Conservation (phyloP, 2,329 filamentous ascomycete genomes). For the Emericellopsis cladophorae region DNA sequence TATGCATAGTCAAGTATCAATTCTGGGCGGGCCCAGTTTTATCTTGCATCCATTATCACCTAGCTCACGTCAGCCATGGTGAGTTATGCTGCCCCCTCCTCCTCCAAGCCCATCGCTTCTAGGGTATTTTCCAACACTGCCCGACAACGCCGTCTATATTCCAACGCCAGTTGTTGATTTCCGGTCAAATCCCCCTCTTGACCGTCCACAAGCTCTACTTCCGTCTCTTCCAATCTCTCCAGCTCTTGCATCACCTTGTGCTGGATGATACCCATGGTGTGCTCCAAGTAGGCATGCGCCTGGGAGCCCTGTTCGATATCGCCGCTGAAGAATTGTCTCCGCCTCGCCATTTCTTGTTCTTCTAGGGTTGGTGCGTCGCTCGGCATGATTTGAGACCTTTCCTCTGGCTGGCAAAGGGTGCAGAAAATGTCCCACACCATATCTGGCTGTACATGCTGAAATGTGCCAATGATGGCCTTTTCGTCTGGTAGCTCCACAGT, state of each 20-base stretch:
- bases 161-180: constrained; percentile 33
- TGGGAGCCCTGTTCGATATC: constrained; percentile 13
- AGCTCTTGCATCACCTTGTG: constrained; percentile 29
- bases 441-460: constrained; percentile 38
- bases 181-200: constrained; percentile 21
- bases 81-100: neutral
- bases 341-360: constrained; percentile 7
- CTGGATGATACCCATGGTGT: constrained; percentile 26
- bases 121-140: constrained; percentile 32
- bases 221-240: constrained; percentile 31
- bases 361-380: constrained; percentile 14
- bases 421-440: constrained; percentile 37
- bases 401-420: constrained; percentile 20
- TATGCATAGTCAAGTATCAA: no score
- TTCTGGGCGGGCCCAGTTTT: no score
- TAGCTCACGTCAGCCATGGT: neutral
- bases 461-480: constrained; percentile 15
- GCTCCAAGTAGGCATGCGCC: constrained; percentile 15
- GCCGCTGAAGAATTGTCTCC: constrained; percentile 14
- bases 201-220: constrained; percentile 27
- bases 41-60: neutral
- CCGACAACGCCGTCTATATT: constrained; percentile 35
- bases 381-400: constrained; percentile 13
- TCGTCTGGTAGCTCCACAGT: constrained; percentile 7
- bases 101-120: constrained; percentile 16